Evolutionary conservation across 2,329 filamentous ascomycete species (phyloP), one percentile per base, ranked within the genome.

Genomic region (Apiospora rasikravindrae): DNA sequence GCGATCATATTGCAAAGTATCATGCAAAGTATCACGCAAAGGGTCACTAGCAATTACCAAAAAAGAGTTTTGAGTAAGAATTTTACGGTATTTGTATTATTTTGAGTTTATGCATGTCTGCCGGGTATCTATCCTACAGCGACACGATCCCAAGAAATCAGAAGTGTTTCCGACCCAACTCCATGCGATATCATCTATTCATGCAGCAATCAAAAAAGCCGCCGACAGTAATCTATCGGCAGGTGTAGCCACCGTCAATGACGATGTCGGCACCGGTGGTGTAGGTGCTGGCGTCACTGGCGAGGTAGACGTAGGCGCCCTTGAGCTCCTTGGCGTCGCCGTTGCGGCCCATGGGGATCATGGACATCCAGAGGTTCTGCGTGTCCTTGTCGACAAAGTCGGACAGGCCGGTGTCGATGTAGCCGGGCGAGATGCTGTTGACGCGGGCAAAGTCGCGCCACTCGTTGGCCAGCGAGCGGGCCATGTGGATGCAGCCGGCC

Each of bases 261-360:
- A 87, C 73, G 74, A 87, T 79, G 77, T 88, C 86, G 64, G 84
- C 79, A 75, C 85, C 91, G 49, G 90, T 92, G 33, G 89, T 91
- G 81, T 91, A 93, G 71, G 86, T 89, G 29, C 88, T 87, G 2
- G 91, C 90, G 80, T 92, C 90, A n/a, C 87, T 90, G 14, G 90
- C 89, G 68, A 93, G 84, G 80, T 91, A 92, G 68, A 92, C 81
- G 79, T 89, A 93, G 44, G 90, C 91, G 24, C 91, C 92, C 83
- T 93, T 92, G 76, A 93, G 83, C 84, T 93, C 92, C 76, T 90
- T 88, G 5, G 88, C 83, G 73, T 88, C 82, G 22, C 90, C 91
- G 77, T 92, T 89, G 77, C 91, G 85, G 73, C 86, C 74, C 75
- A 82, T 77, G 69, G 80, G 79, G 66, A 80, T 79, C 77, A 80